Conservation (phyloP, 225 moss, liverwort and hornwort genomes). For the Ulota crispa region DNA sequence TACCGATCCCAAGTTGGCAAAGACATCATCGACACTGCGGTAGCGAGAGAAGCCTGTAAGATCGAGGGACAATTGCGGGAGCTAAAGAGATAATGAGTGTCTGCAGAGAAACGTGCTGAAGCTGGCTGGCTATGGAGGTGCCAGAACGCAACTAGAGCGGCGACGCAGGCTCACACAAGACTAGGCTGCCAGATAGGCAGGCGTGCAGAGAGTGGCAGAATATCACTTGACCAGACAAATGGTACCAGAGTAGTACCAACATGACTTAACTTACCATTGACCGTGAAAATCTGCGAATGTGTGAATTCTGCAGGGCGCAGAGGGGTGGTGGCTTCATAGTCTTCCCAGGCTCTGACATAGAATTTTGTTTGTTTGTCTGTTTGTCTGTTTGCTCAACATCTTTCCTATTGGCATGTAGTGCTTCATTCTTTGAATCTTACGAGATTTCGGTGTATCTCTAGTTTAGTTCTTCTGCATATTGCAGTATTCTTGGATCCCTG, state of each 20-base stretch:
- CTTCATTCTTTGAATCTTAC: background rate
- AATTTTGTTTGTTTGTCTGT: background rate
- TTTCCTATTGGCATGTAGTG: background rate
- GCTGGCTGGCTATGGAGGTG: slow-evolving; percentile 33
- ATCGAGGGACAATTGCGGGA: background rate
- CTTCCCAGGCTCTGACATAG: background rate
- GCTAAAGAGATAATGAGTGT: slow-evolving; percentile 13
- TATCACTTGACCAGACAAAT: slow-evolving; percentile 13
- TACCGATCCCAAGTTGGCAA: background rate
- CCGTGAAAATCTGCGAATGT: background rate
- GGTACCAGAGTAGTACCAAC: background rate
- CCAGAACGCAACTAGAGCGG: slow-evolving; percentile 9
- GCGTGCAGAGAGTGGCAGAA: slow-evolving; percentile 11
- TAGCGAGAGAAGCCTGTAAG: background rate
- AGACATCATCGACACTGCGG: background rate
- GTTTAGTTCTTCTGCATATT: background rate
- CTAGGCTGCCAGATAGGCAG: slow-evolving; percentile 24
- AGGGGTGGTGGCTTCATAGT: slow-evolving; percentile 19
- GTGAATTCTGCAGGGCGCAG: background rate
- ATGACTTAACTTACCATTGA: background rate
- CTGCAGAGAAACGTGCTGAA: slow-evolving; percentile 22
- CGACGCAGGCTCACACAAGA: background rate
- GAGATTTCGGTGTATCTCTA: background rate
- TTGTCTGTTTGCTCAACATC: slow-evolving; percentile 9
- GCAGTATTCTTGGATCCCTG: background rate